Conservation (phyloP, 768 basidiomycete genomes). For the Termitomyces sp. region DNA sequence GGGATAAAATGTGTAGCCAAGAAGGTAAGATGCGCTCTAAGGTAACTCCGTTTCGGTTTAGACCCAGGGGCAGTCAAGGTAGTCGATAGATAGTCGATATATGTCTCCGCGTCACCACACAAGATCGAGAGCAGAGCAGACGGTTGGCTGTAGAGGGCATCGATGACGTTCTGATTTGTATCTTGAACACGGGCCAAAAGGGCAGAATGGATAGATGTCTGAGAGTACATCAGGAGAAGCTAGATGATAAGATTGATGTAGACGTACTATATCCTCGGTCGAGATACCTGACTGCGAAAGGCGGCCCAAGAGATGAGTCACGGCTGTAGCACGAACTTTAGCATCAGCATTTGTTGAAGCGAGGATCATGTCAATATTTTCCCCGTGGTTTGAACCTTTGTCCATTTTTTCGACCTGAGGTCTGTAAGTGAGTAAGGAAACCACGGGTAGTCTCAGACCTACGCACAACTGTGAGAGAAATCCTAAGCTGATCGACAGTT, state of each 20-base stretch:
- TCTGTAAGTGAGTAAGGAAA: not conserved
- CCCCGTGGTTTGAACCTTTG: constrained; percentile 5
- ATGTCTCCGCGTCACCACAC: constrained; percentile 34
- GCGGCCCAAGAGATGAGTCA: constrained; percentile 45
- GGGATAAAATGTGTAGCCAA: constrained; percentile 41
- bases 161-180: constrained; percentile 51
- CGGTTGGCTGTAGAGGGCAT: constrained; percentile 59
- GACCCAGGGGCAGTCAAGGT: constrained; percentile 30
- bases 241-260: not conserved
- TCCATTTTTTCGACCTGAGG: constrained; percentile 7
- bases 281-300: constrained; percentile 29
- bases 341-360: constrained; percentile 60
- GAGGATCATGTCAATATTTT: constrained; percentile 38
- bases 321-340: constrained; percentile 52
- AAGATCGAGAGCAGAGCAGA: constrained; percentile 41
- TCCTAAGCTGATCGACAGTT: constrained; percentile 46
- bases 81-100: constrained; percentile 38
- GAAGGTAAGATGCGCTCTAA: constrained; percentile 56
- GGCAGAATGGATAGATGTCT: constrained; percentile 59
- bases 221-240: constrained; percentile 2
- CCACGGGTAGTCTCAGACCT: not conserved
- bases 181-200: constrained; percentile 71
- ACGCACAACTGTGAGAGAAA: constrained; percentile 55
- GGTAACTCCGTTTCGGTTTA: constrained; percentile 45
- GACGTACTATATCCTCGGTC: constrained; percentile 38